Base-by-base conservation (phyloP, 129 eudicot genomes). In the Helichrysum umbraculigerum region DNA sequence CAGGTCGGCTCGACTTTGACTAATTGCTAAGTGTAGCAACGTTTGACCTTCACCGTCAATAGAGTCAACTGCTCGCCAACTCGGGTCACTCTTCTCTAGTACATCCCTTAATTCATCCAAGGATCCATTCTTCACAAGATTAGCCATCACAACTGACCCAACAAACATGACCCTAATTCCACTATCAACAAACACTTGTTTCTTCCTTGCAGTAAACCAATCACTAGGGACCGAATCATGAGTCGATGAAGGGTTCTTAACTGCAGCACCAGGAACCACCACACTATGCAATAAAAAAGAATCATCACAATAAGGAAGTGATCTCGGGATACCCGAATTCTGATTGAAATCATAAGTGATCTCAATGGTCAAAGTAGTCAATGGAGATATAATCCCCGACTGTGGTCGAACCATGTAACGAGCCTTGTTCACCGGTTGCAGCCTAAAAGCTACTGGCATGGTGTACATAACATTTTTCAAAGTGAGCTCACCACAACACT, bases 381-480 rank as follows among this genome's bases (percentile, higher is more conserved):
- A 86, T 0, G 97, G 97, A 3, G 87, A 69, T 19, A 91, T 88
- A 58, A 91, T 91, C 69, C 94, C 97, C 0, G 94, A 80, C 1
- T 85, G 92, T 1, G 97, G 97, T 6, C 81, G 77, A 4, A 88
- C 20, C 4, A 79, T 81, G 78, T 91, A 91, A 0, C 91, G 90
- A 30, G 71, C 37, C 62, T 77, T 88, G 80, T 88, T 85, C 63
- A 86, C 60, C 0, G 97, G 85, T 29, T 86, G 97, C 7, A 91
- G 69, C 41, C 88, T 83, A 73, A 88, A 91, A 16, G 97, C 97
- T 4, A 91, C 97, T 0, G 97, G 97, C 97, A 91, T 91, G 57
- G 94, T 91, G 87, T 86, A 83, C 97, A 91, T 91, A 51, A 91
- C 97, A 63, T 88, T 91, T 37, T 87, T 88, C 68, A 91, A 75